Evolutionary conservation across 2,329 filamentous ascomycete species (phyloP).

Genomic region (Ceratocystis lukuohia): DNA sequence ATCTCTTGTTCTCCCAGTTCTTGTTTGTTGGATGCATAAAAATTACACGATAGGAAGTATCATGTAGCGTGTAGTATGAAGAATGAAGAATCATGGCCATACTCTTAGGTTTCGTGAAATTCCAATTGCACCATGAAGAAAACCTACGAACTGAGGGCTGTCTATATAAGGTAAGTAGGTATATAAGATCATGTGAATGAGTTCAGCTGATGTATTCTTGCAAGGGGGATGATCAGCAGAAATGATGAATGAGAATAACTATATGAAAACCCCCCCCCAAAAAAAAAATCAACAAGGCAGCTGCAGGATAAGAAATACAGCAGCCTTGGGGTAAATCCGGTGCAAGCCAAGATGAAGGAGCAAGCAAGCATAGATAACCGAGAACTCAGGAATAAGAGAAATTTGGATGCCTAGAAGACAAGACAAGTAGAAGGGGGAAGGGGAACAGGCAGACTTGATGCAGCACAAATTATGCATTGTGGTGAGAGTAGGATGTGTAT

Average conservation of each 20-base stretch:
- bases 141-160: not conserved
- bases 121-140: not conserved
- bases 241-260: not conserved
- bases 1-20: not conserved
- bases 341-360: not conserved
- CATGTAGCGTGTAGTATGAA: not conserved
- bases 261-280: not conserved
- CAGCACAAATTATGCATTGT: too few species aligned
- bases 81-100: slow-evolving; percentile 12
- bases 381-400: not conserved
- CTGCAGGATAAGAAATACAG: not conserved
- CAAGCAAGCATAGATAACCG: not conserved
- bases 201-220: not conserved
- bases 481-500: too few species aligned
- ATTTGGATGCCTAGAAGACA: not conserved
- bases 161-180: not conserved
- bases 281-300: not conserved
- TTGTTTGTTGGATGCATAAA: slow-evolving; percentile 4
- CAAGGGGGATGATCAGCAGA: not conserved
- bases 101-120: slow-evolving; percentile 2
- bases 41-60: slow-evolving; percentile 6
- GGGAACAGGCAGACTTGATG: too few species aligned
- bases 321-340: not conserved
- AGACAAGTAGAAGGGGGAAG: not conserved
- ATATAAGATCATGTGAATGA: not conserved